Evolutionary conservation across 352 stramenopile genomes (phyloP).

Genomic region (Phytophthora uliginosa): DNA sequence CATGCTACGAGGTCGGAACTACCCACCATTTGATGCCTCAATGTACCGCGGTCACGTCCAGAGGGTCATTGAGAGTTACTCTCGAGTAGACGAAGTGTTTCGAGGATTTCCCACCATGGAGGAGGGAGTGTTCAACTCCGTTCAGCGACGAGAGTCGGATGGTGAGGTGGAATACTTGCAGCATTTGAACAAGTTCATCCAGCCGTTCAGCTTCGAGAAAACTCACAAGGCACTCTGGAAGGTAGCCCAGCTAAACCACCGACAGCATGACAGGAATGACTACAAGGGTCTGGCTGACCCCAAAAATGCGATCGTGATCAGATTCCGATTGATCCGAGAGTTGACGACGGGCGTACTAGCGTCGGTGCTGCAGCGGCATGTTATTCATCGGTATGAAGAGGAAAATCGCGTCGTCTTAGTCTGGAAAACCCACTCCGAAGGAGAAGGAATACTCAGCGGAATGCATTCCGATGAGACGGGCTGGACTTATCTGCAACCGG

Average conservation of each 20-base stretch:
- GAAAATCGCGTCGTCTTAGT: constrained; percentile 51
- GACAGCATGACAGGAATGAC: constrained; percentile 24
- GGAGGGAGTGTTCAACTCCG: constrained; percentile 9
- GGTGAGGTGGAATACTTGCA: constrained; percentile 32
- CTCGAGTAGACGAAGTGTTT: constrained; percentile 25
- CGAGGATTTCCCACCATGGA: constrained; percentile 2
- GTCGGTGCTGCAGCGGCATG: constrained; percentile 26
- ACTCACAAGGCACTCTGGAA: constrained; percentile 28
- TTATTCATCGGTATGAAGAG: constrained; percentile 45
- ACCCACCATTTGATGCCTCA: constrained; percentile 27
- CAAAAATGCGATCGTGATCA: constrained; percentile 34
- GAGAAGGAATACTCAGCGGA: constrained; percentile 38
- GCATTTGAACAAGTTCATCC: constrained; percentile 21
- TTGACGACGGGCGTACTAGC: constrained; percentile 10
- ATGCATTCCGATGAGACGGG: constrained; percentile 65
- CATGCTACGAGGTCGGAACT: neutral
- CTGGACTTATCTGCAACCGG: constrained; percentile 33
- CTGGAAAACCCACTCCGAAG: constrained; percentile 54
- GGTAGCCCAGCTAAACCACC: constrained; percentile 19
- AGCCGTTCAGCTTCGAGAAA: constrained; percentile 31
- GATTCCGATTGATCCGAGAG: constrained; percentile 23
- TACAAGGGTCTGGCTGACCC: constrained; percentile 27
- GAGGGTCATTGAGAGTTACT: constrained; percentile 30
- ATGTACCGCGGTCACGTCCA: constrained; percentile 37
- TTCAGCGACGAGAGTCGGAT: constrained; percentile 11